Evolutionary conservation across 495 filamentous ascomycete species (phyloP).

Genomic region (Choiromyces venosus): DNA sequence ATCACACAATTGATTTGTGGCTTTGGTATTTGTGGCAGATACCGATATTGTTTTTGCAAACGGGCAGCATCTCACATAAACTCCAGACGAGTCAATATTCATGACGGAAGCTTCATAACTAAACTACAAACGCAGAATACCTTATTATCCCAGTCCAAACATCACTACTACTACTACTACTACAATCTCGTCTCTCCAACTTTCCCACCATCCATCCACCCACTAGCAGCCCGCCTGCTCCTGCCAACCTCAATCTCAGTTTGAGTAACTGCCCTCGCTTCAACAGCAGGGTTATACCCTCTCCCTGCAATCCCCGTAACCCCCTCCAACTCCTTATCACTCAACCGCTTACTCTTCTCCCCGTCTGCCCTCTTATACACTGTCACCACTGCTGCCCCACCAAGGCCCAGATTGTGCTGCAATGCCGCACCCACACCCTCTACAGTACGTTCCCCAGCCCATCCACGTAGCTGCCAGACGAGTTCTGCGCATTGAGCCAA

Average conservation of each 20-base stretch:
- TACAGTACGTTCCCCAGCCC: slow-evolving; percentile 84
- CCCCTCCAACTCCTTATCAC: slow-evolving; percentile 42
- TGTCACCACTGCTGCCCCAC: slow-evolving; percentile 84
- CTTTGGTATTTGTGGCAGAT: not conserved
- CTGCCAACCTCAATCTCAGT: slow-evolving; percentile 65
- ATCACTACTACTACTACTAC: not conserved
- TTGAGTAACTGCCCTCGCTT: slow-evolving; percentile 76
- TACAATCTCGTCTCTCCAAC: slow-evolving; percentile 39
- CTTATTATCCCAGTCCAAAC: not conserved
- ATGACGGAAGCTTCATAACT: not conserved
- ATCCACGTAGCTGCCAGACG: slow-evolving; percentile 91
- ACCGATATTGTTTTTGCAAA: not conserved
- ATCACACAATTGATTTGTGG: not conserved
- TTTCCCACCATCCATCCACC: slow-evolving; percentile 68
- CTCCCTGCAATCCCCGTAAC: slow-evolving; percentile 61
- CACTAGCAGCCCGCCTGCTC: slow-evolving; percentile 61
- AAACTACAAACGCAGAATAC: not conserved
- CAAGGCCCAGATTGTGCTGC: slow-evolving; percentile 92
- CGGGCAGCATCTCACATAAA: not conserved
- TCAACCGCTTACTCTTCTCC: slow-evolving; percentile 52
- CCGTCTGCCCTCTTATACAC: slow-evolving; percentile 88
- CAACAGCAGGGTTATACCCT: slow-evolving; percentile 90
- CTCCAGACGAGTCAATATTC: not conserved
- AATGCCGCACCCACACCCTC: slow-evolving; percentile 63
- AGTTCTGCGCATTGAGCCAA: slow-evolving; percentile 93